Base-by-base conservation (phyloP, 495 filamentous ascomycete species). In the Aspergillus diversus region DNA sequence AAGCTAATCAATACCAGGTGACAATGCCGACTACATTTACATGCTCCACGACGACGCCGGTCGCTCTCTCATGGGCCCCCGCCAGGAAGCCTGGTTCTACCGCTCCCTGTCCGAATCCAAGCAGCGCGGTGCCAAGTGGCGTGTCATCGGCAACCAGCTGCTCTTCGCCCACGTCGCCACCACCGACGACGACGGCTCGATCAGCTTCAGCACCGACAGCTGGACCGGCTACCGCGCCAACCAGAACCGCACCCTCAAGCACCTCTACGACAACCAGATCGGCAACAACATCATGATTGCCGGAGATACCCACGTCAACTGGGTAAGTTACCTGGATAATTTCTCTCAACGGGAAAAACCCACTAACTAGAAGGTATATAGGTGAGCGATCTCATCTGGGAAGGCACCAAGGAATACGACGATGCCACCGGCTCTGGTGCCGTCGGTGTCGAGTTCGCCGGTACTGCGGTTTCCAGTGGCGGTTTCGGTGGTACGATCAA, bases 81-180 rank as follows among this genome's bases (percentile, higher is more conserved):
- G 78, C 8, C 88, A 91, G 70, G 88, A 91, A 65, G 73, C 80
- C 58, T 91, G 88, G 88, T 89, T 91, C 74, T 89, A 89, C 70
- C 76, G 80, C 66, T 68, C 82, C 33, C 74, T 91, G 11, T 74
- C 77, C 16, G 54, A 78, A n/a, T 87, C 84, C 31, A 50, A 58
- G 7, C 37, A 63, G 13, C 64, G 64, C 7, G 64, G 64, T 35
- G 83, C 87, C 3, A 74, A 77, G 34, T 90, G 87, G 88, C 79
- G 86, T 16, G 69, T 90, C 49, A 77, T 90, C 34, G 87, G 87
- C 21, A 87, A 83, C 55, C 88, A 90, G 71, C 83, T 86, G 39
- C 69, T 89, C 46, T 90, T 90, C n/a, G 66, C 52, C 33, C 62
- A 56, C 7, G 32, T 64, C 31, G 63, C 46, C 32, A 47, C 54